These are phyloP conservation scores for Hypoxylon lienhwacheense DNA, from an alignment of 495 filamentous ascomycete species.

Conservation along the genomic window DNA sequence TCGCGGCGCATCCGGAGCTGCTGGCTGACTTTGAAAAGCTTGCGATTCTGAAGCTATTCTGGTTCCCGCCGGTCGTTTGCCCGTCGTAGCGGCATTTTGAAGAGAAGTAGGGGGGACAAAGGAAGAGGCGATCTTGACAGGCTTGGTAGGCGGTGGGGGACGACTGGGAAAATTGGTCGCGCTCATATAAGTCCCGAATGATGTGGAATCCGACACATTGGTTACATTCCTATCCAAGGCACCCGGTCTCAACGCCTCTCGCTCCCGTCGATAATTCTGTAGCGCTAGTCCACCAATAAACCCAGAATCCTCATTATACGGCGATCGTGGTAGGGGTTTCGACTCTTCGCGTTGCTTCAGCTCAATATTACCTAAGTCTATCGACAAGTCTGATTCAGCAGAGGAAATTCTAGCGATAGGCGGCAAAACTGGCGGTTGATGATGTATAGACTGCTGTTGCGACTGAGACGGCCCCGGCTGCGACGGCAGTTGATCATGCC, in stretches of 20 bases:
- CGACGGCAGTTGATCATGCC: conserved; percentile 28
- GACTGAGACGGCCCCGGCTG: conserved; percentile 14
- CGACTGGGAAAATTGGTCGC: conserved; percentile 15
- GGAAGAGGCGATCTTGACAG: conserved; percentile 39
- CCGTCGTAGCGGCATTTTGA: conserved; percentile 35
- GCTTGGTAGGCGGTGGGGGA: conserved; percentile 30
- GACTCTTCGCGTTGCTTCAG: conserved; percentile 34
- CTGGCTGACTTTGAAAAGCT: conserved; percentile 62
- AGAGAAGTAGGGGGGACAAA: conserved; percentile 46
- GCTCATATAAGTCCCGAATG: conserved; percentile 20
- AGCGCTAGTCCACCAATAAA: conserved; percentile 50
- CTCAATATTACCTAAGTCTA: conserved; percentile 19
- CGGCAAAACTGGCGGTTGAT: conserved; percentile 48
- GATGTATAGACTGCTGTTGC: conserved; percentile 15
- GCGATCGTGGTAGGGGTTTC: conserved; percentile 33
- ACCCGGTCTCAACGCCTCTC: conserved; percentile 29
- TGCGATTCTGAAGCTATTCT: conserved; percentile 44
- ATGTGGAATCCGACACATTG: conserved; percentile 27
- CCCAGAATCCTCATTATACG: conserved; percentile 35
- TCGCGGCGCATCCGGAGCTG: conserved; percentile 59
- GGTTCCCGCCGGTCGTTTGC: conserved; percentile 41
- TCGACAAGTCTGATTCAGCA: conserved; percentile 36
- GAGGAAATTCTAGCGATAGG: conserved; percentile 52
- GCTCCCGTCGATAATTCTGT: conserved; percentile 41
- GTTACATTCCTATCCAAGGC: conserved; percentile 23